These are phyloP conservation scores for Tubosaeta sp. DNA, from an alignment of 768 basidiomycete species.

Conservation along the genomic window DNA sequence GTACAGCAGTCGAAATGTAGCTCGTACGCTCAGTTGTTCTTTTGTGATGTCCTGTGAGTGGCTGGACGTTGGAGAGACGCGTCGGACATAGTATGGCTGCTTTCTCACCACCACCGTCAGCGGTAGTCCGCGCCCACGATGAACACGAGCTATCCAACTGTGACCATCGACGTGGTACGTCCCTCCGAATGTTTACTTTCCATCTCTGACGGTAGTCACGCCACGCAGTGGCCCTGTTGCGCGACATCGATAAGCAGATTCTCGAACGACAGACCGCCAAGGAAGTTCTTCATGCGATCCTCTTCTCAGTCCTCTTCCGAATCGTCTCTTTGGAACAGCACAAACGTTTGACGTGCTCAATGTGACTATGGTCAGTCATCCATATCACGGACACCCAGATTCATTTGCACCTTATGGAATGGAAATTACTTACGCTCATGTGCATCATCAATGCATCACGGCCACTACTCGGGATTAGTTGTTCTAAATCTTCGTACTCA, in stretches of 20 bases:
- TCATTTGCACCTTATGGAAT: not conserved
- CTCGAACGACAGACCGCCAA: conserved; percentile 69
- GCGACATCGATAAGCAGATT: conserved; percentile 36
- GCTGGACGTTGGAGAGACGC: too few relatives aligned
- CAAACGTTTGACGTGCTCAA: conserved; percentile 76
- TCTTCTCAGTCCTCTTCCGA: conserved; percentile 84
- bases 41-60: too few relatives aligned
- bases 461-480: not conserved
- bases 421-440: too few relatives aligned
- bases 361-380: conserved; percentile 67
- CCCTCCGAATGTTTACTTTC: not conserved
- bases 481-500: too few relatives aligned
- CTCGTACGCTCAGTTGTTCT: too few relatives aligned
- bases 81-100: not conserved
- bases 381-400: too few relatives aligned
- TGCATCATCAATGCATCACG: not conserved
- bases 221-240: too few relatives aligned
- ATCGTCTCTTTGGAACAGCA: conserved; percentile 75
- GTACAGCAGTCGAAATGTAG: too few relatives aligned
- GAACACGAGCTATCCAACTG: conserved; percentile 25
- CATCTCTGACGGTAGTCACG: not conserved
- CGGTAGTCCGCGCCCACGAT: conserved; percentile 11
- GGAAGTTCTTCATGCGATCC: conserved; percentile 69
- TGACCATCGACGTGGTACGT: conserved; percentile 31
- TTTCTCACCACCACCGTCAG: not conserved